A percentile compares a stretch with the other conserved stretches of the same genome.
phyloP scores from a whole-genome alignment of 208 protist genomes.

The Leishmania braziliensis region DNA sequence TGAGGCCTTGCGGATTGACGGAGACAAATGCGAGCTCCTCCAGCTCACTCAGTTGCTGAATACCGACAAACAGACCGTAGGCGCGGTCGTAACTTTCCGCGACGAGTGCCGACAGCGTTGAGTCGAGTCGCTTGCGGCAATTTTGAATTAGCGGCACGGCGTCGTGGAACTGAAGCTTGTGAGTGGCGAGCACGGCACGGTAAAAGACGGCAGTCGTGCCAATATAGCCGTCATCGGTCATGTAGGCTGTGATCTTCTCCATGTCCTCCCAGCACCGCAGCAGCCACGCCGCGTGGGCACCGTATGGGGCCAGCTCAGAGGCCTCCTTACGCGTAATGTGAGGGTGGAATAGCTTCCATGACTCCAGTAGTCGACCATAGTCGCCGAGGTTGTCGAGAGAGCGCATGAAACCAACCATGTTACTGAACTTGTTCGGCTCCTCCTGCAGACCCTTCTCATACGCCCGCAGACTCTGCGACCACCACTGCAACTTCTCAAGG shows the following conservation, averaged over 20 bases:
- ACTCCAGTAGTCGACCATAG: conserved; percentile 87
- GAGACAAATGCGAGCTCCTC: conserved; percentile 96
- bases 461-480: conserved; percentile 95
- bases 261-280: conserved; percentile 94
- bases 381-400: conserved; percentile 97
- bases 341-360: conserved; percentile 72
- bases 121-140: conserved; percentile 94
- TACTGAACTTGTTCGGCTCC: conserved; percentile 86
- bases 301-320: conserved; percentile 92
- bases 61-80: conserved; percentile 96
- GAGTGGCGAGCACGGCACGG: conserved; percentile 76
- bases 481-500: conserved; percentile 98
- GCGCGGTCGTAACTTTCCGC: conserved; percentile 98
- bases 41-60: conserved; percentile 99
- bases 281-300: conserved; percentile 96
- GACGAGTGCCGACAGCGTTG: conserved; percentile 95
- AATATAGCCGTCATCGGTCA: conserved; percentile 91
- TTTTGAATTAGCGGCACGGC: conserved; percentile 91
- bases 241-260: conserved; percentile 86
- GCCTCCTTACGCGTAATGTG: conserved; percentile 75
- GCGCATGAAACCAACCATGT: conserved; percentile 96
- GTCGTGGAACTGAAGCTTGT: conserved; percentile 75
- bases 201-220: conserved; percentile 94
- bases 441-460: conserved; percentile 81
- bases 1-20: conserved; percentile 55